Conservation (phyloP, 2,329 filamentous ascomycete species). For the Ciborinia camelliae region DNA sequence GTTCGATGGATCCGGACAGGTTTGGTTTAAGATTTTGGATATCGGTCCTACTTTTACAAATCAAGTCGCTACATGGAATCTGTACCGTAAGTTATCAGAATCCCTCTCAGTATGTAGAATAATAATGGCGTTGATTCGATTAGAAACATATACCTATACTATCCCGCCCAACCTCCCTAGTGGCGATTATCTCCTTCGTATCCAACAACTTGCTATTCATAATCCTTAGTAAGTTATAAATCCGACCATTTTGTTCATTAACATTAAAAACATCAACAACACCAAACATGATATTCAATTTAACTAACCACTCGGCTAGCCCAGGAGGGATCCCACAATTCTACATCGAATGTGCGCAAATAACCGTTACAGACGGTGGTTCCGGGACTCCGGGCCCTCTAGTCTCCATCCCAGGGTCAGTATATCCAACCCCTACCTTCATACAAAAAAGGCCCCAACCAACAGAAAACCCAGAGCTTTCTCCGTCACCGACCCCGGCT, state of each 20-base stretch:
- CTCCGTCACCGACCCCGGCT: constrained; percentile 19
- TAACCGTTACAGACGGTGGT: constrained; percentile 33
- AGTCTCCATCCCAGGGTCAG: constrained; percentile 33
- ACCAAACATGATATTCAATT: no score
- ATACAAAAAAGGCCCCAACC: constrained; percentile 30
- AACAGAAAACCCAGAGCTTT: neutral
- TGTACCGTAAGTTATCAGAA: constrained; percentile 27
- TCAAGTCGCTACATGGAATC: constrained; percentile 31
- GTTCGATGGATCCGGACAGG: constrained; percentile 39
- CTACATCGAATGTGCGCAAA: constrained; percentile 36
- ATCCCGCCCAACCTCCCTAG: constrained; percentile 31
- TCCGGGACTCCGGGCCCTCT: constrained; percentile 31
- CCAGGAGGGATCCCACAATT: constrained; percentile 34
- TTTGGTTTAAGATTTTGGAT: constrained; percentile 41
- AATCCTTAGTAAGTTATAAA: constrained; percentile 27
- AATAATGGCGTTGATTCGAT: neutral
- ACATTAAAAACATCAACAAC: no score
- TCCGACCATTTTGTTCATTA: neutral
- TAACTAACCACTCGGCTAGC: neutral
- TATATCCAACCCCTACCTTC: constrained; percentile 19
- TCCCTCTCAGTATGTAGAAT: neutral
- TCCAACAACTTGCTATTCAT: constrained; percentile 36
- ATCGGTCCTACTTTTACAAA: constrained; percentile 35
- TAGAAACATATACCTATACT: constrained; percentile 34
- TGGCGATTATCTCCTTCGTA: constrained; percentile 35